phyloP scores from a whole-genome alignment of 768 basidiomycete species.

The Dendrothele bispora region DNA sequence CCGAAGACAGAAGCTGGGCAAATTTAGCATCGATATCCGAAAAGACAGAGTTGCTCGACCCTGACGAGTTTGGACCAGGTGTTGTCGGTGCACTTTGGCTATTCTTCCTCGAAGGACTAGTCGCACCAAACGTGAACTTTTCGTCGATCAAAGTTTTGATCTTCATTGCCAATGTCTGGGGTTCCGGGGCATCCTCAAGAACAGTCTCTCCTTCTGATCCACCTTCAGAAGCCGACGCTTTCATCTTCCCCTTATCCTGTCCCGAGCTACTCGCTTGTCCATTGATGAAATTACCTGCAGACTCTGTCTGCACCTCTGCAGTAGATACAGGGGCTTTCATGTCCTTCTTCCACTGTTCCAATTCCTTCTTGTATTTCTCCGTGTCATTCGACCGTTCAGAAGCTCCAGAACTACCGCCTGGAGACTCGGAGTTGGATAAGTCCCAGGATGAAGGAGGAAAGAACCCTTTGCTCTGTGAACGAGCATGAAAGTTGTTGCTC shows the following conservation, averaged over 20 bases:
- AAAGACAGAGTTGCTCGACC: conserved; percentile 13
- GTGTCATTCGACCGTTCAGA: conserved; percentile 9
- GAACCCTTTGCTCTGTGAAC: conserved; percentile 12
- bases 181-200: conserved; percentile 28
- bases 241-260: neutral
- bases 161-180: conserved; percentile 35
- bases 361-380: conserved; percentile 7
- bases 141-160: conserved; percentile 36
- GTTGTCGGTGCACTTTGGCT: conserved; percentile 31
- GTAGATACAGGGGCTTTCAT: neutral
- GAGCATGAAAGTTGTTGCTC: conserved; percentile 21
- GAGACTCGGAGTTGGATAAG: conserved; percentile 34
- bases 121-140: conserved; percentile 30
- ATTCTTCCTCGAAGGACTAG: conserved; percentile 19
- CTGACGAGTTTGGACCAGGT: neutral
- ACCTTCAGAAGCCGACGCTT: neutral
- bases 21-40: conserved; percentile 47
- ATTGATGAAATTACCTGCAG: neutral
- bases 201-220: conserved; percentile 1
- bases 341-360: conserved; percentile 10
- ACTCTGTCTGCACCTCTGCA: neutral
- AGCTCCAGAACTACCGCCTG: conserved; percentile 17
- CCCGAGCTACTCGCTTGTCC: neutral
- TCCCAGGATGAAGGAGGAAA: conserved; percentile 53
- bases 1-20: conserved; percentile 52